Conservation (phyloP, 1,284 basidiomycete genomes). For the Trichosporon sp. region DNA sequence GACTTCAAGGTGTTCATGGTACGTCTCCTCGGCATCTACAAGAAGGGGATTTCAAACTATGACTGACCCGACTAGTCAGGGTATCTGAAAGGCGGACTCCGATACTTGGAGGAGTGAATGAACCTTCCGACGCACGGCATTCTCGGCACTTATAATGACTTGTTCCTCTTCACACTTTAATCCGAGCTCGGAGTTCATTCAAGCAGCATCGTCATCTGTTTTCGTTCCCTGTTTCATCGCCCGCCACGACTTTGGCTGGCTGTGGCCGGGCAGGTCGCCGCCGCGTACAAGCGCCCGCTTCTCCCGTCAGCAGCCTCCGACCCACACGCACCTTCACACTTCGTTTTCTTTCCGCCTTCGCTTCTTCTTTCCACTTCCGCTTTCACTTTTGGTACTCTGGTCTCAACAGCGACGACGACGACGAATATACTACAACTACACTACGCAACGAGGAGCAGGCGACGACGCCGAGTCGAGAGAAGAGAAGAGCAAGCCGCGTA, state of each 20-base stretch:
- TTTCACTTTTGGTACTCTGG: background rate
- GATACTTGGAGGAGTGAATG: constrained; percentile 37
- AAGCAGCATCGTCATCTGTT: background rate
- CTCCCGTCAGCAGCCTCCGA: background rate
- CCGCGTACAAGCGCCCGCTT: background rate
- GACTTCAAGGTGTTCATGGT: constrained; percentile 65
- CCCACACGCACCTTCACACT: background rate
- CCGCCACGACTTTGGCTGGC: background rate
- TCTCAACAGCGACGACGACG: background rate
- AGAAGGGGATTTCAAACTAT: background rate
- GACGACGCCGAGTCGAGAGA: background rate
- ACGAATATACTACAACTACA: background rate
- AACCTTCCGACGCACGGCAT: background rate
- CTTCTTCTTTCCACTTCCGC: no score
- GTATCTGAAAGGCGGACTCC: constrained; percentile 40
- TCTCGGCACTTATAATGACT: background rate
- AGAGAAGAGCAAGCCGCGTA: background rate
- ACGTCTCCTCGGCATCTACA: constrained; percentile 45
- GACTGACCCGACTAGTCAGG: constrained; percentile 25
- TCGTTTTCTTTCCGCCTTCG: background rate
- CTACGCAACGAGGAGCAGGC: background rate
- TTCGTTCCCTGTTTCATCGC: background rate
- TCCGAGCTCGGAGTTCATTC: background rate
- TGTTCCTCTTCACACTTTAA: background rate
- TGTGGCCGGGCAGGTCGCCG: background rate